phyloP scores from a whole-genome alignment of 202 grass and related monocot genomes.

The Setaria viridis region DNA sequence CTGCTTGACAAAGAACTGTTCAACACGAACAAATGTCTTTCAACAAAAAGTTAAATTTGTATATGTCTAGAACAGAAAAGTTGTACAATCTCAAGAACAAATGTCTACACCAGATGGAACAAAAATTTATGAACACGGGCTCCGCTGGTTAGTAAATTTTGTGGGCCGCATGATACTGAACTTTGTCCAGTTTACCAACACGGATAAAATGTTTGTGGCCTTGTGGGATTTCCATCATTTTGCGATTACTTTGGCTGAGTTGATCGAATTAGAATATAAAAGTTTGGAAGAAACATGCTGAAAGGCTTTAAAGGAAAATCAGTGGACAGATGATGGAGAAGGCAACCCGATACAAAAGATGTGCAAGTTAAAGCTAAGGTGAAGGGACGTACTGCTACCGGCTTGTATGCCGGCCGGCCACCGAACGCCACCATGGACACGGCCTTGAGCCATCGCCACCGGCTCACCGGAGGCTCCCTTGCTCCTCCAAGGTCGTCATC shows the following conservation, averaged over 20 bases:
- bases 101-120: no score
- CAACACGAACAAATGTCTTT: no score
- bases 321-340: background rate
- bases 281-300: background rate
- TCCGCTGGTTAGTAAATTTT: no score
- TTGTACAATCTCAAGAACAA: no score
- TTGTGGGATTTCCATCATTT: background rate
- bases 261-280: background rate
- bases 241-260: background rate
- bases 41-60: no score
- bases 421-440: conserved; percentile 13
- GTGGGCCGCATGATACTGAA: no score
- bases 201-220: no score
- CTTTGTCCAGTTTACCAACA: background rate
- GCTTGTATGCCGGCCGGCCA: background rate
- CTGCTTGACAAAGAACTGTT: no score
- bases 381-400: background rate
- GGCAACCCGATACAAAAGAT: background rate
- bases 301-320: background rate
- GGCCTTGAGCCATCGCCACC: conserved; percentile 4
- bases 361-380: no score
- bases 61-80: no score
- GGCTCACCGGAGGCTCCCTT: background rate
- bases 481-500: background rate
- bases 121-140: no score